Conservation (phyloP, 495 filamentous ascomycete genomes). For the Trichocladium uniseriatum region DNA sequence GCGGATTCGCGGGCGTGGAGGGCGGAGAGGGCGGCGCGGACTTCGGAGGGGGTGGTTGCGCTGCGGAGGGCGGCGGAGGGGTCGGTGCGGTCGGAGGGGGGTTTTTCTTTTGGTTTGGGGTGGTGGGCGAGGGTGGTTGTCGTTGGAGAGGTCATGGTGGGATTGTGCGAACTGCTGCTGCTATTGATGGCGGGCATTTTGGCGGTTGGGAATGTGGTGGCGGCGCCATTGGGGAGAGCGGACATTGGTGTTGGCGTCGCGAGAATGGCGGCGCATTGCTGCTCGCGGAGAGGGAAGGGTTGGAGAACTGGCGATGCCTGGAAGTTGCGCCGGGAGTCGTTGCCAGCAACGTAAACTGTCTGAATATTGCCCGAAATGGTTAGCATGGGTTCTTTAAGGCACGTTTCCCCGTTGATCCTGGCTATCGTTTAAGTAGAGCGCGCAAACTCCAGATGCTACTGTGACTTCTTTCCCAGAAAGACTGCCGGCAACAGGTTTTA, state of each 20-base stretch:
- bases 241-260: constrained; percentile 29
- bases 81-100: constrained; percentile 4
- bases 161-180: constrained; percentile 8
- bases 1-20: constrained; percentile 66
- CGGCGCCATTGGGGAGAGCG: constrained; percentile 32
- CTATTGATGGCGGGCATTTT: constrained; percentile 17
- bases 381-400: no score
- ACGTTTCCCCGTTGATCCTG: no score
- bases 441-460: no score
- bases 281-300: not conserved
- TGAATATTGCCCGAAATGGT: not conserved
- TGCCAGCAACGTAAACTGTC: not conserved
- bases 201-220: constrained; percentile 12
- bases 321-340: not conserved
- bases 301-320: not conserved
- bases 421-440: no score
- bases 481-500: no score
- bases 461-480: no score
- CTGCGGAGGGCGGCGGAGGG: constrained; percentile 47
- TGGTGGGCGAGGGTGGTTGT: not conserved
- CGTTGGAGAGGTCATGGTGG: constrained; percentile 2
- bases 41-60: constrained; percentile 65
- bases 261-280: constrained; percentile 26
- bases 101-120: not conserved
- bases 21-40: constrained; percentile 62